These are phyloP conservation scores for Setaria viridis DNA, from an alignment of 202 grass and related monocot species.

Conservation along the genomic window DNA sequence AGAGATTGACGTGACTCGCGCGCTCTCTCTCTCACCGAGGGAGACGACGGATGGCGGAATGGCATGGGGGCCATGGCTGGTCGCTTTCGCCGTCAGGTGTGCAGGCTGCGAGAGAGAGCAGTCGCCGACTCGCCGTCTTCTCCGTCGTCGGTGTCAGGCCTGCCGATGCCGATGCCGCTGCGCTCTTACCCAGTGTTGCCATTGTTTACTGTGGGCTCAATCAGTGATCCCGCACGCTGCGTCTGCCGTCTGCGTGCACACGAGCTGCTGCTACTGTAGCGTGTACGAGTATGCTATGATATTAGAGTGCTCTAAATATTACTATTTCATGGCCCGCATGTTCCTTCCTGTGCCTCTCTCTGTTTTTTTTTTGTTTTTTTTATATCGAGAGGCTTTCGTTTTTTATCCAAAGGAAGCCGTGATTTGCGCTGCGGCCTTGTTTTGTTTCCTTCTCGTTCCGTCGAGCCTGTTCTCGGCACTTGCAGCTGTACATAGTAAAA, in stretches of 20 bases:
- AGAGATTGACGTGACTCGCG: neutral
- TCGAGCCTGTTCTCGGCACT: neutral
- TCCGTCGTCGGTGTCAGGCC: neutral
- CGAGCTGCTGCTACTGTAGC: neutral
- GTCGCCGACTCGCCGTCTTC: neutral
- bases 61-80: neutral
- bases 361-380: neutral
- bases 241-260: neutral
- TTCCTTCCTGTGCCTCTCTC: no score
- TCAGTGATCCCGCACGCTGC: neutral
- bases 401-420: neutral
- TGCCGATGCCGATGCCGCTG: neutral
- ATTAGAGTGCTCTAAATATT: neutral
- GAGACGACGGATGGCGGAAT: neutral
- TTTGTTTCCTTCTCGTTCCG: neutral
- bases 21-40: neutral
- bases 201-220: neutral
- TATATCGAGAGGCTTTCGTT: neutral
- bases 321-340: no score
- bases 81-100: slow-evolving; percentile 7
- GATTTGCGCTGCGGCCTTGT: neutral
- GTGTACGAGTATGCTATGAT: neutral
- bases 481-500: neutral
- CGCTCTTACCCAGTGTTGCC: neutral
- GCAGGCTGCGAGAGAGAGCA: neutral